Evolutionary conservation across 2,329 filamentous ascomycete genomes (phyloP).

Genomic region (Stachybotrys chartarum): DNA sequence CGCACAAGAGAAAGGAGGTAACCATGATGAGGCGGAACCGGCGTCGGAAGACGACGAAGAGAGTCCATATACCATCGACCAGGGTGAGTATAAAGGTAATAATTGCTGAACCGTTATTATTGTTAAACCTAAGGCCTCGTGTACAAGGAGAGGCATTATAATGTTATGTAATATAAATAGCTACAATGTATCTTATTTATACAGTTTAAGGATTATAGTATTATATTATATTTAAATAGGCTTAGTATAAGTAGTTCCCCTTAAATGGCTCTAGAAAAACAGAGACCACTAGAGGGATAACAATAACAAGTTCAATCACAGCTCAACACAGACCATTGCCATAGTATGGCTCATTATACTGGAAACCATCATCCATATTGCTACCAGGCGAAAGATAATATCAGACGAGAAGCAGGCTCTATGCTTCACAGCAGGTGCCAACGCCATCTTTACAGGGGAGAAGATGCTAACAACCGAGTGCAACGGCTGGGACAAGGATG

Average conservation of each 20-base stretch:
- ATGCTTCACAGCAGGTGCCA: slow-evolving; percentile 86
- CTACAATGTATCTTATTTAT: too few species aligned
- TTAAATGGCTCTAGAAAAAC: too few species aligned
- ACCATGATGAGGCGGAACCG: background rate
- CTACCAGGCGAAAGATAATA: slow-evolving; percentile 77
- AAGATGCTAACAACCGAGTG: slow-evolving; percentile 94
- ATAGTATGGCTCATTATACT: slow-evolving; percentile 80
- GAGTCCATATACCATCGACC: background rate
- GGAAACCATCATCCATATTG: slow-evolving; percentile 79
- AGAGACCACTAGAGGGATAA: too few species aligned
- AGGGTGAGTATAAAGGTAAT: background rate
- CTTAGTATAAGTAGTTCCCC: too few species aligned
- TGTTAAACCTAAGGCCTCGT: too few species aligned
- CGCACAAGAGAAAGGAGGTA: background rate
- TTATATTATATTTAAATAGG: too few species aligned
- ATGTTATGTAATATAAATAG: too few species aligned
- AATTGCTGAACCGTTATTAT: too few species aligned
- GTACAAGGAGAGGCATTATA: too few species aligned
- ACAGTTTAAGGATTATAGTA: too few species aligned
- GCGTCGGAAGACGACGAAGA: background rate
- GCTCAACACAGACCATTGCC: slow-evolving; percentile 76
- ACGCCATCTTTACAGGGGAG: slow-evolving; percentile 92
- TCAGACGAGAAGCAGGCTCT: slow-evolving; percentile 81
- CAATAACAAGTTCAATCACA: too few species aligned
- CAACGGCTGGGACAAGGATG: slow-evolving; percentile 86